These are phyloP conservation scores for Trypanosoma melophagium DNA, from an alignment of 208 protist genomes.

Conservation along the genomic window DNA sequence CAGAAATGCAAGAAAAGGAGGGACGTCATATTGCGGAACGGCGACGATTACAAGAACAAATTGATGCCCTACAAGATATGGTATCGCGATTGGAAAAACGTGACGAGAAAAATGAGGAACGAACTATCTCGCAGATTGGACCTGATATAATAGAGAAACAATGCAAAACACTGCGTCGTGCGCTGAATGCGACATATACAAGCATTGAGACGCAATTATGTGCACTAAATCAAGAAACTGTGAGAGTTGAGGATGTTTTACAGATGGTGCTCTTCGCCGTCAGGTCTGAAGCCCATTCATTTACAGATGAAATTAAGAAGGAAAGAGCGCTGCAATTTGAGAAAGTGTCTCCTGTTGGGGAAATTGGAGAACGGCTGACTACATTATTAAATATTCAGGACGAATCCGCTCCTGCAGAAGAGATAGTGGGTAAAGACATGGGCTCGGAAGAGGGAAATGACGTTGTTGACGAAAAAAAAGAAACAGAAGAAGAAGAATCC, in stretches of 20 bases:
- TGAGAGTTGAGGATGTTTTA: constrained; percentile 41
- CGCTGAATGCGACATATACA: constrained; percentile 54
- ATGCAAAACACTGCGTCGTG: constrained; percentile 50
- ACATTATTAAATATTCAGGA: neutral
- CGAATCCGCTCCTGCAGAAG: neutral
- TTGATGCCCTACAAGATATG: constrained; percentile 46
- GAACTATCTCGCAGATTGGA: constrained; percentile 15
- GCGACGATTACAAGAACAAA: constrained; percentile 48
- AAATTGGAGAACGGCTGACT: neutral
- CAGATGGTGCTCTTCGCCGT: constrained; percentile 37
- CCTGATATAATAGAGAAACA: constrained; percentile 25
- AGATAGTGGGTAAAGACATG: neutral
- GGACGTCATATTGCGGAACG: constrained; percentile 45
- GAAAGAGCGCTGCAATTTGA: constrained; percentile 27
- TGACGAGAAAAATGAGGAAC: constrained; percentile 22
- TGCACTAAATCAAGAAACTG: constrained; percentile 9
- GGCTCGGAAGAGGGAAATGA: neutral
- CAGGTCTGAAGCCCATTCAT: constrained; percentile 36
- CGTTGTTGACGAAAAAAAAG: neutral
- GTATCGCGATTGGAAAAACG: constrained; percentile 37
- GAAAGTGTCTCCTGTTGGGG: neutral
- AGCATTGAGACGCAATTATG: constrained; percentile 42
- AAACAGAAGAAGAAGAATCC: neutral
- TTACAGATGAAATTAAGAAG: constrained; percentile 40
- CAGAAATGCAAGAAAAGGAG: constrained; percentile 42